Evolutionary conservation across 148 eudicot genomes (phyloP).

Genomic region (Vaccinium macrocarpon): DNA sequence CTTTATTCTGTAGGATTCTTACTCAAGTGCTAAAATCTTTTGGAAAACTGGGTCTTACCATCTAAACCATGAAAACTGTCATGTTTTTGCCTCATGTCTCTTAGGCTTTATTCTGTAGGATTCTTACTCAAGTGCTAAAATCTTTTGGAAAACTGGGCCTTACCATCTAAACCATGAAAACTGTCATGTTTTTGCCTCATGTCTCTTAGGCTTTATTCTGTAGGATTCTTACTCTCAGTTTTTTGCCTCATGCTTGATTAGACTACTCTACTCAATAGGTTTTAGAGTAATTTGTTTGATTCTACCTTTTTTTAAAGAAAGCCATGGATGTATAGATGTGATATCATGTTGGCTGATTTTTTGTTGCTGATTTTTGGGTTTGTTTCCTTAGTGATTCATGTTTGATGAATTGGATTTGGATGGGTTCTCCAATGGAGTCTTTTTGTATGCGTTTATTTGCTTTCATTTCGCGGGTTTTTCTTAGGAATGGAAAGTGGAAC

Average conservation of each 20-base stretch:
- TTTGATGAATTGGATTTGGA: slow-evolving; percentile 4
- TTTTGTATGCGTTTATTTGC: background rate
- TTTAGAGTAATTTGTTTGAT: background rate
- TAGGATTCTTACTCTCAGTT: background rate
- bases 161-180: no score
- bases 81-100: no score
- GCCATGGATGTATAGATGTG: background rate
- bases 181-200: no score
- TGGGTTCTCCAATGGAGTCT: background rate
- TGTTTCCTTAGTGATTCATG: background rate
- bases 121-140: no score
- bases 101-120: no score
- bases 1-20: background rate
- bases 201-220: no score
- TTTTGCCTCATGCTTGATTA: background rate
- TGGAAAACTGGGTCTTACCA: no score
- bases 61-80: no score
- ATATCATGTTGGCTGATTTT: background rate
- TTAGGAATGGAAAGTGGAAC: no score
- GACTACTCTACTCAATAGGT: background rate
- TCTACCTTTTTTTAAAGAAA: background rate
- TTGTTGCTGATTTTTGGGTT: background rate
- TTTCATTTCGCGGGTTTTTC: background rate
- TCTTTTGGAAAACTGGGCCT: no score
- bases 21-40: no score